Evolutionary conservation across 2,329 filamentous ascomycete species (phyloP).

Genomic region (Apiospora phragmitis): DNA sequence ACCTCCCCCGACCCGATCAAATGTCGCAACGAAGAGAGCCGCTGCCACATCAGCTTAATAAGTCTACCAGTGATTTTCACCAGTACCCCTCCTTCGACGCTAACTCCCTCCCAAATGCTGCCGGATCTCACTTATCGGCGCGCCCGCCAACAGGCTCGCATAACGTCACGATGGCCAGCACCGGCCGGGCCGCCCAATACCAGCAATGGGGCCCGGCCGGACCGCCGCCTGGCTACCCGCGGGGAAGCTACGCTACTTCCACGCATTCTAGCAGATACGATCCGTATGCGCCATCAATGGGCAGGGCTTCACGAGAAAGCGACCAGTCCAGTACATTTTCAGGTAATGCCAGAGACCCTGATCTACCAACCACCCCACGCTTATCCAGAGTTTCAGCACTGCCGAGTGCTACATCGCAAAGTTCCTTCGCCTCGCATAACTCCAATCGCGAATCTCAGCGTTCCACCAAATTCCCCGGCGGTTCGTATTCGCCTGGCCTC

Average conservation of each 20-base stretch:
- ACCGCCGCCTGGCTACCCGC: conserved; percentile 27
- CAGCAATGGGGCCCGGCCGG: conserved; percentile 70
- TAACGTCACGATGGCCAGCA: conserved; percentile 71
- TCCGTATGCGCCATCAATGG: conserved; percentile 38
- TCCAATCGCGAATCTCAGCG: conserved; percentile 58
- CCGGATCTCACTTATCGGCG: conserved; percentile 54
- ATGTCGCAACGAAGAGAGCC: conserved; percentile 67
- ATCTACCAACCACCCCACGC: conserved; percentile 41
- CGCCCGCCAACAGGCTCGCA: conserved; percentile 56
- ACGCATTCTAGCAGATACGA: conserved; percentile 54
- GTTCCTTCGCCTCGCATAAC: conserved; percentile 49
- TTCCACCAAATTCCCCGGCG: conserved; percentile 52
- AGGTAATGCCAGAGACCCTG: conserved; percentile 51
- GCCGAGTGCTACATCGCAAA: conserved; percentile 57
- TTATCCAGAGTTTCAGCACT: conserved; percentile 52
- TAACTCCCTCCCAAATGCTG: conserved; percentile 45
- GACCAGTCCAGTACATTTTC: conserved; percentile 58
- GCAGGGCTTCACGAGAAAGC: conserved; percentile 33
- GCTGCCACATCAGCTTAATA: conserved; percentile 81
- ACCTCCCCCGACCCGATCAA: conserved; percentile 68
- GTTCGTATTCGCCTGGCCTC: conserved; percentile 21
- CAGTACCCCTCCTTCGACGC: conserved; percentile 80
- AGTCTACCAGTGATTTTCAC: conserved; percentile 76
- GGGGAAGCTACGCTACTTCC: conserved; percentile 55
- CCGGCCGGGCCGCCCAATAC: conserved; percentile 70